These are phyloP conservation scores for Ceratocystis smalleyi DNA, from an alignment of 2,329 filamentous ascomycete genomes.

Conservation along the genomic window DNA sequence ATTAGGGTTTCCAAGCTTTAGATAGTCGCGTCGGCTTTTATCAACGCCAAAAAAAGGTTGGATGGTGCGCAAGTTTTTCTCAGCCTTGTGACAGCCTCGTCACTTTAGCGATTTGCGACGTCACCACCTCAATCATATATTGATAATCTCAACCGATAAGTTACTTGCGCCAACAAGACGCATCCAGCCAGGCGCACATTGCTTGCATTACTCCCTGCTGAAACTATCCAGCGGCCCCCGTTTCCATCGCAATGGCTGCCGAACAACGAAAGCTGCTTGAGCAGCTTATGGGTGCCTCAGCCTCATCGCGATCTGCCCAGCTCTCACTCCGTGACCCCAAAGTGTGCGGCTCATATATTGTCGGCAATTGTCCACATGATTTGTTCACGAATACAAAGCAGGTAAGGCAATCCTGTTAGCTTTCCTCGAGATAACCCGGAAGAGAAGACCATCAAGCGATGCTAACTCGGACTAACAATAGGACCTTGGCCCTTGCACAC, in stretches of 20 bases:
- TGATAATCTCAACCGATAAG: no score
- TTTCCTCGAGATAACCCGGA: background rate
- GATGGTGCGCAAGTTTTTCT: slow-evolving; percentile 8
- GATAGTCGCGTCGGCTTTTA: background rate
- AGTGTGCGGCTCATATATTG: slow-evolving; percentile 87
- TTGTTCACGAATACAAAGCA: slow-evolving; percentile 99
- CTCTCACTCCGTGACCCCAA: slow-evolving; percentile 82
- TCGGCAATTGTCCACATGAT: slow-evolving; percentile 89
- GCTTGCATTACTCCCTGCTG: background rate
- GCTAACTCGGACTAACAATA: slow-evolving; percentile 19
- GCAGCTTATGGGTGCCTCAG: slow-evolving; percentile 75
- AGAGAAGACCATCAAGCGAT: background rate
- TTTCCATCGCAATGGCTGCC: slow-evolving; percentile 54
- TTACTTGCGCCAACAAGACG: background rate
- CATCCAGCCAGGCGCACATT: background rate
- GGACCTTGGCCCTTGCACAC: slow-evolving; percentile 77
- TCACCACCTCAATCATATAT: background rate
- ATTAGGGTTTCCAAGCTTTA: background rate
- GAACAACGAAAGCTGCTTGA: slow-evolving; percentile 98
- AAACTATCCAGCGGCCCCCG: background rate
- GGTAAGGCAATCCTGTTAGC: background rate
- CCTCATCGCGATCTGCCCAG: slow-evolving; percentile 59
- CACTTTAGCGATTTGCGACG: slow-evolving; percentile 1
- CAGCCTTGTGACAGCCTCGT: slow-evolving; percentile 9
- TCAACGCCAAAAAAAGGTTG: slow-evolving; percentile 1